Conservation (phyloP, 441 rosid genomes). For the Populus hybrid region DNA sequence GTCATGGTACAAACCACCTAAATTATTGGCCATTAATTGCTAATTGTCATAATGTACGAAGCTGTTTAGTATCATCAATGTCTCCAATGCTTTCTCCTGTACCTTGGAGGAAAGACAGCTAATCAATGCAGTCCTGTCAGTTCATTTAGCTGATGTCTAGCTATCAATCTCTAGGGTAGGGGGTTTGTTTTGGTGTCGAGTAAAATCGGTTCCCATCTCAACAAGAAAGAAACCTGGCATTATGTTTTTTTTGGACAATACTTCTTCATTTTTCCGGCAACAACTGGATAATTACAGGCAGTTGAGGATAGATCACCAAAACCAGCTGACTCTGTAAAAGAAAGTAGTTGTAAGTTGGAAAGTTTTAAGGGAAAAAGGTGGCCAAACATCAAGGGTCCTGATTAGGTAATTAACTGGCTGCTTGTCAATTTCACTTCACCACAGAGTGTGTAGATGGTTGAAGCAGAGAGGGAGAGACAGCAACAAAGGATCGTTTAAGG, state of each 20-base stretch:
- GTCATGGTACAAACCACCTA: neutral
- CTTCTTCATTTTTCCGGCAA: no score
- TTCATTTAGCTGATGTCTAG: no score
- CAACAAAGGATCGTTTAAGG: neutral
- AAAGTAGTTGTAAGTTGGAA: constrained; percentile 5
- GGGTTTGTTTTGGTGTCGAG: neutral
- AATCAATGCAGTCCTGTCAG: neutral
- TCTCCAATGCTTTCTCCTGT: neutral
- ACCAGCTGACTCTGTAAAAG: constrained; percentile 9
- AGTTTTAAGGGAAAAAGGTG: neutral
- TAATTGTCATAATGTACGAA: neutral
- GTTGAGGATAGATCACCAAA: constrained; percentile 23
- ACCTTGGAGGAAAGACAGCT: neutral
- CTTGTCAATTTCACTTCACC: constrained; percentile 5
- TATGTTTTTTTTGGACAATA: no score
- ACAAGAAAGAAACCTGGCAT: no score
- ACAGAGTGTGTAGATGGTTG: neutral
- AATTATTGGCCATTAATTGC: neutral
- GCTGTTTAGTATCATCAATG: neutral
- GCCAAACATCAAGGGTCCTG: neutral
- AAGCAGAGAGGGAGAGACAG: no score
- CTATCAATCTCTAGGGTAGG: neutral
- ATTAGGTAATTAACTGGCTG: constrained; percentile 12
- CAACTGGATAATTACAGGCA: neutral
- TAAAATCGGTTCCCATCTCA: neutral